Evolutionary conservation across 2,329 filamentous ascomycete species (phyloP).

Genomic region (Westerdykella sp.): DNA sequence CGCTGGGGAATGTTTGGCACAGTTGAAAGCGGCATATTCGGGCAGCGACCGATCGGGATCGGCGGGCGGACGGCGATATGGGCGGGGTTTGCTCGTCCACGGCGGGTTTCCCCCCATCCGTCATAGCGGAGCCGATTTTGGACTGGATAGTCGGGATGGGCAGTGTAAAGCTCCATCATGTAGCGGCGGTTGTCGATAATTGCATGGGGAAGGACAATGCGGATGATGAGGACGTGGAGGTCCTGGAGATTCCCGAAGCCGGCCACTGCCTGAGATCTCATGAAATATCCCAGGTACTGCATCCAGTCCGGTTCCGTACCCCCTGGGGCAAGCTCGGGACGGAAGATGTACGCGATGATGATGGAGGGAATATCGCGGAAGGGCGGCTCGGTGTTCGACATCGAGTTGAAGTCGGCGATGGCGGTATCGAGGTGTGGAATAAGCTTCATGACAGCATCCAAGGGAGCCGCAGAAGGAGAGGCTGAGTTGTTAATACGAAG

Average conservation of each 20-base stretch:
- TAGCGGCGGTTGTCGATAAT: slow-evolving; percentile 9
- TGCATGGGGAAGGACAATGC: slow-evolving; percentile 7
- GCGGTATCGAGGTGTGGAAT: slow-evolving; percentile 5
- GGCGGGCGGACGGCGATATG: background rate
- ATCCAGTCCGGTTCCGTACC: slow-evolving; percentile 8
- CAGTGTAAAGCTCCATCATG: slow-evolving; percentile 6
- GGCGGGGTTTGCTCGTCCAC: background rate
- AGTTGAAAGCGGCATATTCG: background rate
- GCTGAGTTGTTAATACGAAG: no score
- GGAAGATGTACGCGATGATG: slow-evolving; percentile 5
- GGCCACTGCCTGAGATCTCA: background rate
- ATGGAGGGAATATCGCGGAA: slow-evolving; percentile 8
- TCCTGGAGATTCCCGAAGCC: slow-evolving; percentile 11
- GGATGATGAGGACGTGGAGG: slow-evolving; percentile 9
- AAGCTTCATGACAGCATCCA: slow-evolving; percentile 1
- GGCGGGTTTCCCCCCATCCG: slow-evolving; percentile 1
- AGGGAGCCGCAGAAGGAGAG: no score
- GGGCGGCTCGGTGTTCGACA: slow-evolving; percentile 1
- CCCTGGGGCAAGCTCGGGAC: background rate
- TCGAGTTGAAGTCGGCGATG: slow-evolving; percentile 8
- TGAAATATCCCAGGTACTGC: slow-evolving; percentile 4
- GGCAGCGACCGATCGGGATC: background rate
- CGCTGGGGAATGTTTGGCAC: background rate
- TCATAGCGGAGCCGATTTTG: slow-evolving; percentile 10
- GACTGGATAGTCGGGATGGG: background rate